Percentiles rank a stretch among this genome's conserved stretches.
These are phyloP conservation scores for Sporormia fimetaria DNA, from an alignment of 495 filamentous ascomycete species.

Conservation along the genomic window DNA sequence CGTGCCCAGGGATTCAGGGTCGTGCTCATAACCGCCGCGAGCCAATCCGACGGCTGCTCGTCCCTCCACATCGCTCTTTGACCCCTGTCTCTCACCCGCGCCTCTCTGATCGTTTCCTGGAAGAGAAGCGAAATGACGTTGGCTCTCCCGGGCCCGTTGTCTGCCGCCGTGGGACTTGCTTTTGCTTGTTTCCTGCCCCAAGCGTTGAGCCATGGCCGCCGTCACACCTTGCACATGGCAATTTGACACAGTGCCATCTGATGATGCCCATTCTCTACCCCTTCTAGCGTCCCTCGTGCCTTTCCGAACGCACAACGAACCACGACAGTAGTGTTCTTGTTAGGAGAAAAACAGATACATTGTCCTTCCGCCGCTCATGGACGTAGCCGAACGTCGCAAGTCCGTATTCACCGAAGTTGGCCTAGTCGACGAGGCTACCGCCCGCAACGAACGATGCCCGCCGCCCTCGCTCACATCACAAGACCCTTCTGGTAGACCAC, in stretches of 20 bases:
- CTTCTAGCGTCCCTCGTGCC: background rate
- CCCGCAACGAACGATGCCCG: constrained; percentile 12
- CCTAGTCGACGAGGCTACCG: constrained; percentile 13
- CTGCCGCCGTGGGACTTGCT: too few species aligned
- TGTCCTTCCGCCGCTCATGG: constrained; percentile 4
- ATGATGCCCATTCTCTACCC: too few species aligned
- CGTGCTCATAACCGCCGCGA: constrained; percentile 9
- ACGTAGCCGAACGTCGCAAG: constrained; percentile 10
- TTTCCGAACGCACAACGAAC: background rate
- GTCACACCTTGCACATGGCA: too few species aligned
- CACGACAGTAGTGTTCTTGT: too few species aligned
- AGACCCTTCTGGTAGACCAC: constrained; percentile 1
- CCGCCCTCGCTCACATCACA: constrained; percentile 4
- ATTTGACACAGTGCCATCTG: too few species aligned
- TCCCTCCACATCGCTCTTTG: constrained; percentile 1
- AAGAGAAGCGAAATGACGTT: constrained; percentile 13
- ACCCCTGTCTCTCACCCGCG: constrained; percentile 2
- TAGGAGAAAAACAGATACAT: too few species aligned
- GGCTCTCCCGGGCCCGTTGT: background rate
- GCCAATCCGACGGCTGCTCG: constrained; percentile 1
- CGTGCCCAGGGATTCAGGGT: too few species aligned
- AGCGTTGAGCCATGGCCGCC: too few species aligned
- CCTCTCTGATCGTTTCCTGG: constrained; percentile 9
- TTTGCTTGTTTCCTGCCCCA: too few species aligned
- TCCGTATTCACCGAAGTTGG: constrained; percentile 21